Conservation (phyloP, 352 stramenopile species). For the Pythium coloratum region DNA sequence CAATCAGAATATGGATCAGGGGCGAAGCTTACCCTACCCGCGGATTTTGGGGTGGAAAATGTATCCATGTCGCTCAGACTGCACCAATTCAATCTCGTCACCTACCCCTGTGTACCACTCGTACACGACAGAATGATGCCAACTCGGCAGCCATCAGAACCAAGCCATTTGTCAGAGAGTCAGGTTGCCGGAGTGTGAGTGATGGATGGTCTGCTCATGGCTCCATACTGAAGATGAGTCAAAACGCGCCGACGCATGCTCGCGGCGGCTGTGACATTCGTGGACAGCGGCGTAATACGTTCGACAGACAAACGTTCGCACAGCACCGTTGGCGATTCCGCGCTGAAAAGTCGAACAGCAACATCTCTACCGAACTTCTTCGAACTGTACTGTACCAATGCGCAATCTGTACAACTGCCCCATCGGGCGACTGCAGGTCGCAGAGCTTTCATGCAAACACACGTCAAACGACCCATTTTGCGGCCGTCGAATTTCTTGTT, state of each 20-base stretch:
- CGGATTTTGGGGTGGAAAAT: constrained; percentile 14
- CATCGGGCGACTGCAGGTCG: not conserved
- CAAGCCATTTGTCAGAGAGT: constrained; percentile 28
- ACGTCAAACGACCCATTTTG: not conserved
- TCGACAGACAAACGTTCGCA: not conserved
- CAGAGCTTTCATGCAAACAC: not conserved
- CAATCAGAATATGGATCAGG: constrained; percentile 14
- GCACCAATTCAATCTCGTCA: constrained; percentile 24
- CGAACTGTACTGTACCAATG: not conserved
- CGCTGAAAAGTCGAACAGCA: constrained; percentile 4
- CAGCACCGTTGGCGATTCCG: not conserved
- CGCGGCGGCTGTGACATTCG: constrained; percentile 19
- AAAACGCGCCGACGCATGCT: not conserved
- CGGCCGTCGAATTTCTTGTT: not conserved
- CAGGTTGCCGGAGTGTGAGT: constrained; percentile 17
- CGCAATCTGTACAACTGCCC: constrained; percentile 1
- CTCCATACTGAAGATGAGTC: constrained; percentile 8
- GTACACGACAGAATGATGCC: not conserved
- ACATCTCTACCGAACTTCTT: constrained; percentile 6
- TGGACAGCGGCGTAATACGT: constrained; percentile 15
- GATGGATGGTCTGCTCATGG: constrained; percentile 29
- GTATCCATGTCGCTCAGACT: constrained; percentile 32
- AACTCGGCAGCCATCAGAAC: constrained; percentile 21
- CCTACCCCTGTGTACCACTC: constrained; percentile 19
- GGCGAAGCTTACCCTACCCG: constrained; percentile 10